Evolutionary conservation across 257 asterid genomes (phyloP), one percentile per base, ranked within the genome.

Genomic region (Plantago elongata): DNA sequence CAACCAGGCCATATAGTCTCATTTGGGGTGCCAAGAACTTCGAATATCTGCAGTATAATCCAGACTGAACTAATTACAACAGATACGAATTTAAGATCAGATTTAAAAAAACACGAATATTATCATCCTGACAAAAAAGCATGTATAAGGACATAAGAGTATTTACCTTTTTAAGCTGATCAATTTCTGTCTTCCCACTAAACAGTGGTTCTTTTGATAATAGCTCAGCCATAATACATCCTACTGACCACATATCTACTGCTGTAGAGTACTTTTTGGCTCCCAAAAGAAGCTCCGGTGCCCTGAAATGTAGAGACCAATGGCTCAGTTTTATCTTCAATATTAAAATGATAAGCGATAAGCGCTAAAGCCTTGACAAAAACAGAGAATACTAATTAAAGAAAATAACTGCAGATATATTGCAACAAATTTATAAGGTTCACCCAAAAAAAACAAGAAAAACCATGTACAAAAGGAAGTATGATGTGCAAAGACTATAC

Each of bases 181-280:
- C 95, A 65, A 81, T 30, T 74, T 92, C 99, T 6, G 86, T 74
- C 81, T 84, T 83, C 68, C 99, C 99, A 63, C 80, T 92, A 72
- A 92, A 92, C 60, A 92, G 52, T 3, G 97, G 94, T 70, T 73
- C 84, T 72, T 84, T 92, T 38, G 88, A 83, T 65, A 92, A 81
- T 15, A 92, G 74, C 68, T 86, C 99, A 51, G 95, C 96, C 98
- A 91, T 91, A 52, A 91, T 86, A 75, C 98, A 91, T 38, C 98
- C 98, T 61, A 88, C 64, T 1, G 98, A 91, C 98, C 98, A 91
- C 98, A 91, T 88, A 74, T 91, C 98, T 44, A 91, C 86, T 47
- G 98, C 98, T 3, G 94, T 88, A 16, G 98, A 91, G 71, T 91
- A 91, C 69, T 73, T 84, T 63, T 81, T 91, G 61, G 88, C 79